Percentiles rank a stretch among this genome's conserved stretches.
Conservation (phyloP, 2,329 filamentous ascomycete genomes). For the Fusarium solani-melongenae region DNA sequence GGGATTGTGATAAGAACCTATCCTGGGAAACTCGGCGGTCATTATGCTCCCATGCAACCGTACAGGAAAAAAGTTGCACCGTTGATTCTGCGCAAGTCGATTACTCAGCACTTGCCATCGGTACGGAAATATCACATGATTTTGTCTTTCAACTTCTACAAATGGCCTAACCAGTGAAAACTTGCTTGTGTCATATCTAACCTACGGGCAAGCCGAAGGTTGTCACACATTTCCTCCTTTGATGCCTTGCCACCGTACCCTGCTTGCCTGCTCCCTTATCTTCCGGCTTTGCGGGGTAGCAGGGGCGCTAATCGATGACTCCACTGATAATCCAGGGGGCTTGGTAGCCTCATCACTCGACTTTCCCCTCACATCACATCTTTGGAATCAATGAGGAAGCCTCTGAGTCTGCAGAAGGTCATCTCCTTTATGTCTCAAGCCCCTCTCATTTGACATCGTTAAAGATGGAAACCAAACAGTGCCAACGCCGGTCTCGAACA, state of each 20-base stretch:
- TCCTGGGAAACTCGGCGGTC: too few relatives aligned
- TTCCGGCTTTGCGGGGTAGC: not conserved
- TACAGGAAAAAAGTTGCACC: too few relatives aligned
- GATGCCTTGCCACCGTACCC: too few relatives aligned
- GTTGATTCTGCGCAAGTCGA: too few relatives aligned
- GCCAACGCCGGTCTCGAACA: not conserved
- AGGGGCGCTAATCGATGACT: not conserved
- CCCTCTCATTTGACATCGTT: not conserved
- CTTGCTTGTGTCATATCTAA: not conserved
- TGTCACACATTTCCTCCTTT: not conserved
- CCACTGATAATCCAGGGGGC: not conserved
- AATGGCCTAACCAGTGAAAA: not conserved
- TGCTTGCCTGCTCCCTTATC: not conserved
- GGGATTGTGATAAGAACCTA: not conserved
- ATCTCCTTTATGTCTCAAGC: not conserved
- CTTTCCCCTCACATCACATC: not conserved
- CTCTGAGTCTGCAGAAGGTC: not conserved
- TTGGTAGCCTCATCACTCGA: not conserved
- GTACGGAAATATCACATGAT: not conserved
- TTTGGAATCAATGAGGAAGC: not conserved
- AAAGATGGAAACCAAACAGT: not conserved
- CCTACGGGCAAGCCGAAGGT: not conserved
- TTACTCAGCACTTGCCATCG: not conserved
- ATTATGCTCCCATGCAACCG: too few relatives aligned
- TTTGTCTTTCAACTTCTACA: not conserved